A percentile compares a stretch with the other conserved stretches of the same genome.
phyloP scores from a whole-genome alignment of 345 rosid species.

The Populus ilicifolia region DNA sequence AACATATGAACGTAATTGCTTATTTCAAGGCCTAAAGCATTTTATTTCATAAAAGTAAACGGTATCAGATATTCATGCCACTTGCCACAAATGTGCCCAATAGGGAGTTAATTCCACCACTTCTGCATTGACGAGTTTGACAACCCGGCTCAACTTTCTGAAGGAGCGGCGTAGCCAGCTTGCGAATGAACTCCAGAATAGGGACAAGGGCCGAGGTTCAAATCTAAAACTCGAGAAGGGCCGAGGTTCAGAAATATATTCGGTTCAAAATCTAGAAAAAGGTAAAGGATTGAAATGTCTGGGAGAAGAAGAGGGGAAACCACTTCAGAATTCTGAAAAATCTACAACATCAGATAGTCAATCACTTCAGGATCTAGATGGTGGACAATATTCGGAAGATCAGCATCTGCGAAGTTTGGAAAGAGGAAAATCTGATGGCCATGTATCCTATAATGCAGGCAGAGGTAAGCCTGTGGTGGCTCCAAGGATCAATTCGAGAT shows the following conservation, averaged over 20 bases:
- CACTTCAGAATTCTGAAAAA: conserved; percentile 6
- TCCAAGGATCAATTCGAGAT: conserved; percentile 37
- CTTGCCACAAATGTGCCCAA: conserved; percentile 9
- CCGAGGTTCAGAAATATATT: conserved; percentile 7
- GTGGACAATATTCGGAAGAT: conserved; percentile 9
- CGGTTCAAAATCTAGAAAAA: conserved; percentile 3
- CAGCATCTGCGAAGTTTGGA: conserved; percentile 20
- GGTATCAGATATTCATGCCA: background rate
- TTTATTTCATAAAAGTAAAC: background rate
- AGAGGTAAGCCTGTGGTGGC: conserved; percentile 19
- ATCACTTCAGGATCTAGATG: background rate
- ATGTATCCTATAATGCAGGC: conserved; percentile 23
- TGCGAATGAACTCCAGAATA: conserved; percentile 53
- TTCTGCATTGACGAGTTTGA: conserved; percentile 70
- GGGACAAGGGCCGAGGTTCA: conserved; percentile 43
- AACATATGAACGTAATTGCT: background rate
- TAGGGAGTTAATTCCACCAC: conserved; percentile 54
- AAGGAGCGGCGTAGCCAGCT: conserved; percentile 76
- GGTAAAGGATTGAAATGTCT: background rate
- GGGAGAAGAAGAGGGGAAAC: conserved; percentile 23
- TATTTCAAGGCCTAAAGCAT: background rate
- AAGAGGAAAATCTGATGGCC: conserved; percentile 32
- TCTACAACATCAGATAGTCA: background rate
- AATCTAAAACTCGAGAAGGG: conserved; percentile 1
- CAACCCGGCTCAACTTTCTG: conserved; percentile 71